Evolutionary conservation across 2,329 filamentous ascomycete genomes (phyloP).

Genomic region (Berkeleyomyces basicola): DNA sequence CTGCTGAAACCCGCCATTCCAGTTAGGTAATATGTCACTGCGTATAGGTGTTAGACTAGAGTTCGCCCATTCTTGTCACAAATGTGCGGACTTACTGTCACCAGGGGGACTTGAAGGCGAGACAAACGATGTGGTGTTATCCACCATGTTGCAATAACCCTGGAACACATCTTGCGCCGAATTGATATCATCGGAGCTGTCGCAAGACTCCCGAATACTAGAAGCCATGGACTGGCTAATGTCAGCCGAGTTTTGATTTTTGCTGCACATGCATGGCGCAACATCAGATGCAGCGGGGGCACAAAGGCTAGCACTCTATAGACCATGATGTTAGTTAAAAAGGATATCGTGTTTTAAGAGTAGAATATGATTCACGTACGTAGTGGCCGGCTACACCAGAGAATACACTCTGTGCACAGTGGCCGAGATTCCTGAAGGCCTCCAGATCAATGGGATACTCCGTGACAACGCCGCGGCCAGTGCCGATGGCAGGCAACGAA

Average conservation of each 20-base stretch:
- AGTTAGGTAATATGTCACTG: slow-evolving; percentile 39
- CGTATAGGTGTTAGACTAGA: not conserved
- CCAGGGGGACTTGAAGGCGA: slow-evolving; percentile 30
- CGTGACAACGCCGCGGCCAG: slow-evolving; percentile 26
- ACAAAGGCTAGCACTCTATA: slow-evolving; percentile 22
- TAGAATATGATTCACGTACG: not conserved
- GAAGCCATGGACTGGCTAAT: slow-evolving; percentile 28
- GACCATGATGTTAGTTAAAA: not conserved
- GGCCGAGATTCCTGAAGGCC: slow-evolving; percentile 26
- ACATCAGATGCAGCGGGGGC: slow-evolving; percentile 25
- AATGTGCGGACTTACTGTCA: slow-evolving; percentile 26
- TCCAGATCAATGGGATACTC: slow-evolving; percentile 35
- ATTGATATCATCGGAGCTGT: slow-evolving; percentile 27
- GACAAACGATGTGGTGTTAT: slow-evolving; percentile 34
- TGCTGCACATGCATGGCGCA: slow-evolving; percentile 35
- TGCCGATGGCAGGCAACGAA: slow-evolving; percentile 24
- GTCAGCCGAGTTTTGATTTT: slow-evolving; percentile 30
- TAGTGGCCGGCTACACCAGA: slow-evolving; percentile 18
- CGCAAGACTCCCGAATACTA: slow-evolving; percentile 28
- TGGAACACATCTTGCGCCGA: slow-evolving; percentile 29
- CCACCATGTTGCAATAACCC: slow-evolving; percentile 34
- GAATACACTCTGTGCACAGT: slow-evolving; percentile 26
- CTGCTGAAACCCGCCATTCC: slow-evolving; percentile 30
- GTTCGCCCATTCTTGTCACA: not conserved
- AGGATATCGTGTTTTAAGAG: too few relatives aligned